Evolutionary conservation across 345 rosid species (phyloP), one percentile per base, ranked within the genome.

Genomic region (Cardamine resedifolia): DNA sequence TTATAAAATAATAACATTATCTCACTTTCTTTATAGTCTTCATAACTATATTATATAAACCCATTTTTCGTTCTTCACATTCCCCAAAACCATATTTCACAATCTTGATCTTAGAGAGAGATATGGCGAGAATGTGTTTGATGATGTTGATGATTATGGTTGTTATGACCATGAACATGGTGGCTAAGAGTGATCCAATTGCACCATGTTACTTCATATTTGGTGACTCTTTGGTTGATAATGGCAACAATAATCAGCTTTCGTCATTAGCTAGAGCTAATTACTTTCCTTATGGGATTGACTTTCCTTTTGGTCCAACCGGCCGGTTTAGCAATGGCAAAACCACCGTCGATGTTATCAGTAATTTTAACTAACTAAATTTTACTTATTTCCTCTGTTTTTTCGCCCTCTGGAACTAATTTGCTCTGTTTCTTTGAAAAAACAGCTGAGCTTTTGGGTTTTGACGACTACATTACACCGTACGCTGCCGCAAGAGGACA

Each of bases 191-290:
- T 20, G 84, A 68, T 15, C 90, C 90, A 3, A 85, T 85, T 44
- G 96, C 76, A 19, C 96, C 98, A 39, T 88, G 96, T 66, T 88
- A 81, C 83, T 92, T 90, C 73, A 79, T 90, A 67, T 92, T 92
- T 59, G 98, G 98, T 60, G 98, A 92, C 62, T 92, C 98, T 11
- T 78, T 92, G 81, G 95, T 88, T 30, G 98, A 92, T 51, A 88
- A 88, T 69, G 98, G 98, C 36, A 92, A 92, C 57, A 92, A 92
- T 55, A 92, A 92, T 70, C 81, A 51, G 36, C 95, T 92, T 7
- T 6, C 21, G 0, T 90, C 96, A 26, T 69, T 87, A 73, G 98
- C 98, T 6, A 85, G 83, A 76, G 91, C 96, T 73, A 34, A 92
- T 79, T 92, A 90, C 65, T 47, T 85, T 74, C 98, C 98, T 56